These are phyloP conservation scores for Paspalum vaginatum DNA, from an alignment of 176 grass and related monocot genomes.

Conservation along the genomic window DNA sequence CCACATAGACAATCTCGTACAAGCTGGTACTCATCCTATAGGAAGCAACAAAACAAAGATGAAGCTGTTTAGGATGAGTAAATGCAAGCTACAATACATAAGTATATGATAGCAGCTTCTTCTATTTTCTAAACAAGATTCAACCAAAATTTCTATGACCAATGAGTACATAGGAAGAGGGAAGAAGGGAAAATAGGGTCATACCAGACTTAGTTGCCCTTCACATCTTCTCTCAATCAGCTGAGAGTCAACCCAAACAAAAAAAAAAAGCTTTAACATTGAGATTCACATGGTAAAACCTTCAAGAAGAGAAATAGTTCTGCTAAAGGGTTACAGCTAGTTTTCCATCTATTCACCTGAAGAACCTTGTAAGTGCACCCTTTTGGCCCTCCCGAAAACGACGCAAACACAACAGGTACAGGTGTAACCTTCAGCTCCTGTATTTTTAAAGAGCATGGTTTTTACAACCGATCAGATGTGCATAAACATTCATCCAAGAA, in stretches of 20 bases:
- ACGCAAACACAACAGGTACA: conserved; percentile 72
- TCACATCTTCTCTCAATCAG: conserved; percentile 69
- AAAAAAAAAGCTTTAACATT: conserved; percentile 22
- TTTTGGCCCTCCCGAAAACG: conserved; percentile 92
- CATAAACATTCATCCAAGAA: background rate
- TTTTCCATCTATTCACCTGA: conserved; percentile 58
- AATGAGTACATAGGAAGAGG: background rate
- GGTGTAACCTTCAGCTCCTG: conserved; percentile 76
- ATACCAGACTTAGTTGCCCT: conserved; percentile 71
- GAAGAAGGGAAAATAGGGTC: conserved; percentile 8
- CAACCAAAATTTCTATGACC: background rate
- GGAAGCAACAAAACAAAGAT: conserved; percentile 16
- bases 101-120: background rate
- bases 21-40: conserved; percentile 84
- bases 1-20: conserved; percentile 84
- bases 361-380: conserved; percentile 96
- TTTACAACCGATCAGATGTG: background rate
- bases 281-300: background rate
- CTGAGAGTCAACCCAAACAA: conserved; percentile 40
- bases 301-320: conserved; percentile 25
- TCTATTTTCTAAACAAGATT: background rate
- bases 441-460: conserved; percentile 24
- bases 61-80: background rate
- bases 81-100: background rate
- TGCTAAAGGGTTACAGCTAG: background rate